These are phyloP conservation scores for Streptanthus diversifolius DNA, from an alignment of 345 rosid species.

Conservation along the genomic window DNA sequence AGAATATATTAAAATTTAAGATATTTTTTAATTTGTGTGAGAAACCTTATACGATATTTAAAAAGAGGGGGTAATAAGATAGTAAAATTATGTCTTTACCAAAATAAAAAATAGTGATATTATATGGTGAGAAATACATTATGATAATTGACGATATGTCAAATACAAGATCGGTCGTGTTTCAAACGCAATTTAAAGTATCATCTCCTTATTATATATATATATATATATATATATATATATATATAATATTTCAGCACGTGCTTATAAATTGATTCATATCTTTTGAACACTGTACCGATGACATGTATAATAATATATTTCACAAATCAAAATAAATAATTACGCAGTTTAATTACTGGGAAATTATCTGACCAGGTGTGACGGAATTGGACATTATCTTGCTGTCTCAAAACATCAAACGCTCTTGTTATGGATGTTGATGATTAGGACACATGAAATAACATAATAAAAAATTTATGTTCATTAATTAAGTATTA, in stretches of 20 bases:
- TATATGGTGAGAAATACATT: background rate
- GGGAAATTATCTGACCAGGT: slow-evolving; percentile 31
- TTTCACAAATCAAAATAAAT: background rate
- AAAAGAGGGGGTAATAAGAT: too few species aligned
- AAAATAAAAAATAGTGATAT: background rate
- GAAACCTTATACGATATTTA: too few species aligned
- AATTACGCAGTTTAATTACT: slow-evolving; percentile 7
- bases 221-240: too few species aligned
- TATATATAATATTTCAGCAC: slow-evolving; percentile 9
- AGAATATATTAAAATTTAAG: too few species aligned
- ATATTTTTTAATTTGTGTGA: too few species aligned
- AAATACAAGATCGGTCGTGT: background rate
- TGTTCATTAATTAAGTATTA: background rate
- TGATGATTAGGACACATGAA: slow-evolving; percentile 25
- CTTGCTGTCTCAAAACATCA: slow-evolving; percentile 32
- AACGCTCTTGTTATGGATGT: slow-evolving; percentile 27
- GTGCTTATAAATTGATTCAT: slow-evolving; percentile 21
- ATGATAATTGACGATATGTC: background rate
- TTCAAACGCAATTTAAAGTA: slow-evolving; percentile 15
- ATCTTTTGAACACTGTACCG: slow-evolving; percentile 21
- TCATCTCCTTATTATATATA: slow-evolving; percentile 2
- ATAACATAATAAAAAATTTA: background rate
- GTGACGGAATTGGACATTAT: slow-evolving; percentile 26
- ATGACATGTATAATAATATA: slow-evolving; percentile 10
- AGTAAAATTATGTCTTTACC: too few species aligned